Evolutionary conservation across 441 rosid genomes (phyloP).

Genomic region (Mallotus repandus): DNA sequence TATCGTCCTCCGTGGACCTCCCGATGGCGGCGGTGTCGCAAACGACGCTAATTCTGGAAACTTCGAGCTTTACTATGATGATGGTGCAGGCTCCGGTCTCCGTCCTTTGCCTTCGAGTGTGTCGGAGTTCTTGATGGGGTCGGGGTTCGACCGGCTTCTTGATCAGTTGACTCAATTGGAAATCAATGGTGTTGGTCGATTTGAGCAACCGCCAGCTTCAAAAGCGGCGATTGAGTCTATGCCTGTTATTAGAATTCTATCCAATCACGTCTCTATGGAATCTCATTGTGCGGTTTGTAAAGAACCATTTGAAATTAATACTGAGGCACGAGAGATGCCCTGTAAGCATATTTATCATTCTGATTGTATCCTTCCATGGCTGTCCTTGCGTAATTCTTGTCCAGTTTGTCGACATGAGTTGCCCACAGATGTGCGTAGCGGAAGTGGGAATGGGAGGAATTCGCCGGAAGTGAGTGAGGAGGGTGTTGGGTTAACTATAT

Average conservation of each 20-base stretch:
- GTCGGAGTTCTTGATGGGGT: slow-evolving; percentile 65
- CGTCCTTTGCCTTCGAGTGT: slow-evolving; percentile 53
- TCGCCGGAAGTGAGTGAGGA: slow-evolving; percentile 34
- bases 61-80: slow-evolving; percentile 57
- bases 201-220: slow-evolving; percentile 55
- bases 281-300: slow-evolving; percentile 69
- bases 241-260: slow-evolving; percentile 45
- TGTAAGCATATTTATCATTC: slow-evolving; percentile 67
- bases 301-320: slow-evolving; percentile 50
- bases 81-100: slow-evolving; percentile 51
- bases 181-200: slow-evolving; percentile 35
- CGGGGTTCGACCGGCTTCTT: slow-evolving; percentile 60
- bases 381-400: slow-evolving; percentile 60
- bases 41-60: slow-evolving; percentile 27
- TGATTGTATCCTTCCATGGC: slow-evolving; percentile 71
- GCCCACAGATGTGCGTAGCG: slow-evolving; percentile 34
- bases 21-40: slow-evolving; percentile 23
- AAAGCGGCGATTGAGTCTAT: slow-evolving; percentile 63
- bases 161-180: slow-evolving; percentile 58
- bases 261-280: slow-evolving; percentile 39
- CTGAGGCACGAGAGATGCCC: slow-evolving; percentile 65
- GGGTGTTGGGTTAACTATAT: slow-evolving; percentile 47
- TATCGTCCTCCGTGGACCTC: slow-evolving; percentile 48
- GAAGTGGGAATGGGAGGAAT: slow-evolving; percentile 17
- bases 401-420: slow-evolving; percentile 65